Evolutionary conservation across 2,329 filamentous ascomycete species (phyloP), one percentile per base, ranked within the genome.

Genomic region (Cytospora schulzeri): DNA sequence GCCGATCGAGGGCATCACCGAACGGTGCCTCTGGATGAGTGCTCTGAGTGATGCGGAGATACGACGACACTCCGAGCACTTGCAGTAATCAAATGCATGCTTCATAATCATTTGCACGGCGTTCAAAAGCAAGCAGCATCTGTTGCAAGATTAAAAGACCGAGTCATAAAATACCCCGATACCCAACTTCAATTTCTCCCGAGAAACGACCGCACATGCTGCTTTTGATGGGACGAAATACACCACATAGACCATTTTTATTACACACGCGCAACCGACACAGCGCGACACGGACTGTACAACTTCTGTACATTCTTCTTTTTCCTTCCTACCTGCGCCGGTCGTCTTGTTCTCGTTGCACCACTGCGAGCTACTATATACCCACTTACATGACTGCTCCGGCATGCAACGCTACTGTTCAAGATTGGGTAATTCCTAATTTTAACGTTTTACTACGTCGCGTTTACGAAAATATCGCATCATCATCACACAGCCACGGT

Each of bases 21-120:
- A 92, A 76, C 84, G 90, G 68, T 95, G 91, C 74, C 81, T 95
- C n/a, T 95, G 92, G 91, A 88, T 95, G 78, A 88, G 90, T 55
- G 90, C 91, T 12, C 75, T 95, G 62, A 85, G 79, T 62, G 91
- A 94, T 69, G 86, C 88, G n/a, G 90, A 93, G 71, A 92, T 95
- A 71, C 78, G 84, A 63, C 79, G 76, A 66, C 78, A 80, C 62
- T 85, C 83, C 0, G 81, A 83, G 61, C 75, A 72, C 61, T 71
- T 87, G 35, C 82, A 86, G 73, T 79, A 69, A 73, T 9, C 55
- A 35, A 53, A 53, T 53, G 45, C 45, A 5, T 63, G 24, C 15
- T 19, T 17, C 29, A n/a, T 19, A 19, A 7, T 3, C 9, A 35
- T 41, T n/a, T 5, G 38, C n/a, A 3, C 28, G 51, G 51, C 26